phyloP scores from a whole-genome alignment of 306 rosid genomes.

The Crotalaria pallida region DNA sequence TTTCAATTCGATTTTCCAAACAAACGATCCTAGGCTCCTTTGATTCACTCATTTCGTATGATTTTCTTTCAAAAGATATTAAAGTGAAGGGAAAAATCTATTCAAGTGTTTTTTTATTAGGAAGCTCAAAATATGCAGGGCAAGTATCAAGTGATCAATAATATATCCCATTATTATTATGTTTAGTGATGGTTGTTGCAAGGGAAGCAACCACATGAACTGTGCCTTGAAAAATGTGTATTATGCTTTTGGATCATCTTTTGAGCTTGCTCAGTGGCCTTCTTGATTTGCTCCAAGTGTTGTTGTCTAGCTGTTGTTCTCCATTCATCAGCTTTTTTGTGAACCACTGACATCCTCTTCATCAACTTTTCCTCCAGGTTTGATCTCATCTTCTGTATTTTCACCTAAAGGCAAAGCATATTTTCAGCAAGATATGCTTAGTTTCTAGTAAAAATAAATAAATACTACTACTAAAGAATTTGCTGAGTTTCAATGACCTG shows the following conservation, averaged over 20 bases:
- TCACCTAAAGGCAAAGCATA: slow-evolving; percentile 59
- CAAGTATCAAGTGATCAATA: background rate
- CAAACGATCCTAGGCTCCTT: background rate
- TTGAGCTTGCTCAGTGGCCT: slow-evolving; percentile 48
- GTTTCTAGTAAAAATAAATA: background rate
- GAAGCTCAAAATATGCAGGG: background rate
- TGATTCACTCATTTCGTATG: background rate
- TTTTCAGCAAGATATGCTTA: background rate
- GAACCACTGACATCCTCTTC: slow-evolving; percentile 80
- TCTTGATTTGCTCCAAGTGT: slow-evolving; percentile 67
- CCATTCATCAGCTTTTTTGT: slow-evolving; percentile 88
- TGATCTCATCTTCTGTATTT: slow-evolving; percentile 89
- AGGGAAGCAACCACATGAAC: slow-evolving; percentile 89
- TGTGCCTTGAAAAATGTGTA: slow-evolving; percentile 43
- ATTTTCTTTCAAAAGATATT: background rate
- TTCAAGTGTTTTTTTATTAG: background rate
- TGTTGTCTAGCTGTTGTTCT: slow-evolving; percentile 65
- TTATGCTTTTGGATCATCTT: slow-evolving; percentile 45
- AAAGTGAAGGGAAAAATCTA: background rate
- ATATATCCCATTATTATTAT: background rate
- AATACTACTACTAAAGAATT: no score
- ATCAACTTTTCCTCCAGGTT: slow-evolving; percentile 88
- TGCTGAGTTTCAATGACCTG: slow-evolving; percentile 4
- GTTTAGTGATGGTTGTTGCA: slow-evolving; percentile 36
- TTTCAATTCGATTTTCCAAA: no score